Conservation (phyloP, 495 filamentous ascomycete species). For the Amphirosellinia nigrospora region DNA sequence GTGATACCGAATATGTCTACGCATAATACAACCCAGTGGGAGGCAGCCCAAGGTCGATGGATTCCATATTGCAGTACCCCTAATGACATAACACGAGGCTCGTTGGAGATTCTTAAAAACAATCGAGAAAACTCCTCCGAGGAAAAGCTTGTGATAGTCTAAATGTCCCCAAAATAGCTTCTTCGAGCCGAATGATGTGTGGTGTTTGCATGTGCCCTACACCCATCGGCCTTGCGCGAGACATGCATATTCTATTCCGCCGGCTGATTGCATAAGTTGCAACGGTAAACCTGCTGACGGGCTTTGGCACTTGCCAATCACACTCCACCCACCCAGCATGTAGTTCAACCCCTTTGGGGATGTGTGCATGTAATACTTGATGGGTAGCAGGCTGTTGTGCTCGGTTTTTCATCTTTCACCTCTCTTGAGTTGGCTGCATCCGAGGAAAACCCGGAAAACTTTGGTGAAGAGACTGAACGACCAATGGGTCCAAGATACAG, state of each 20-base stretch:
- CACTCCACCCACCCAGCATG: neutral
- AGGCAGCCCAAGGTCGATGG: constrained; percentile 7
- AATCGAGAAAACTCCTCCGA: neutral
- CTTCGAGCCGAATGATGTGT: neutral
- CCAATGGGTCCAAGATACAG: neutral
- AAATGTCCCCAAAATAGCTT: constrained; percentile 18
- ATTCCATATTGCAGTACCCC: constrained; percentile 5
- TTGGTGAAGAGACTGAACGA: too few species aligned
- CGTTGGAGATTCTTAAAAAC: constrained; percentile 13
- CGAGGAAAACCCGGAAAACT: too few species aligned
- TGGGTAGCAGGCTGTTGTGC: constrained; percentile 14
- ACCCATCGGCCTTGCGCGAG: constrained; percentile 26
- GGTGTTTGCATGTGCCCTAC: constrained; percentile 13
- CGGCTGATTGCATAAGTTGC: constrained; percentile 3
- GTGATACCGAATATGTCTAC: neutral
- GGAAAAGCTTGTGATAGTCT: constrained; percentile 10
- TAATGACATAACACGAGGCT: constrained; percentile 8
- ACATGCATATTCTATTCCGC: constrained; percentile 30
- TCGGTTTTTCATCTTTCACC: constrained; percentile 7
- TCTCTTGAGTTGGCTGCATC: constrained; percentile 6
- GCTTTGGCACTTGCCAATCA: constrained; percentile 17
- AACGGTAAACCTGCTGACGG: constrained; percentile 19
- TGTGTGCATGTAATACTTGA: neutral
- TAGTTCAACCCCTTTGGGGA: neutral
- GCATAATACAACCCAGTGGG: constrained; percentile 2